phyloP scores from a whole-genome alignment of 441 rosid species.

The Erodium moschatum region DNA sequence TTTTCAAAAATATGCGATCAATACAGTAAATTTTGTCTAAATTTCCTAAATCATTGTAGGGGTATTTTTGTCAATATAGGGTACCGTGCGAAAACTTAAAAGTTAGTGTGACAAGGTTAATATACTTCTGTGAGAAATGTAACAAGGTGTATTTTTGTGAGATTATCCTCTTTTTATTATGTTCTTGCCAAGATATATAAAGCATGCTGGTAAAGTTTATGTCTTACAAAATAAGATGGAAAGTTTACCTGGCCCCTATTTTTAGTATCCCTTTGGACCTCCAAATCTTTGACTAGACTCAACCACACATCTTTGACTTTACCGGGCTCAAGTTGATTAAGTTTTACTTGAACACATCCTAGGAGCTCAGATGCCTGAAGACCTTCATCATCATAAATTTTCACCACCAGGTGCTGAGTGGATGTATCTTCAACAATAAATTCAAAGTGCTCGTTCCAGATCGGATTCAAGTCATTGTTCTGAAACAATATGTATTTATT shows the following conservation, averaged over 20 bases:
- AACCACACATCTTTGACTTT: conserved; percentile 85
- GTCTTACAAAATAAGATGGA: background rate
- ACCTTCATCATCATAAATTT: conserved; percentile 82
- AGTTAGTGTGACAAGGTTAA: too few species aligned
- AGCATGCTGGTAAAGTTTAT: too few species aligned
- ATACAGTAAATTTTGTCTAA: too few species aligned
- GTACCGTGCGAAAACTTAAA: too few species aligned
- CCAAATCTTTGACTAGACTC: conserved; percentile 77
- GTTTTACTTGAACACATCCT: conserved; percentile 61
- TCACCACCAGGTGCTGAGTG: conserved; percentile 72
- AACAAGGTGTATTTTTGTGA: too few species aligned
- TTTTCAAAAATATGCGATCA: too few species aligned
- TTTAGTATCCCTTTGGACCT: conserved; percentile 80
- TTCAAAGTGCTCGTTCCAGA: conserved; percentile 33
- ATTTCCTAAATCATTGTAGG: too few species aligned
- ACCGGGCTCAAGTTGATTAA: conserved; percentile 69
- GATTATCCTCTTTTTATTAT: too few species aligned
- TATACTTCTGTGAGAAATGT: too few species aligned
- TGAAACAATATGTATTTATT: conserved; percentile 19
- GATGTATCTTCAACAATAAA: conserved; percentile 71
- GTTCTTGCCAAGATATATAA: too few species aligned
- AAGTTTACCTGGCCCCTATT: conserved; percentile 64
- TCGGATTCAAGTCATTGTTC: conserved; percentile 68
- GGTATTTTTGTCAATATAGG: too few species aligned
- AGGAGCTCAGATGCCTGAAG: conserved; percentile 69